These are phyloP conservation scores for Fusarium nygamai DNA, from an alignment of 2,329 filamentous ascomycete species.

Conservation along the genomic window DNA sequence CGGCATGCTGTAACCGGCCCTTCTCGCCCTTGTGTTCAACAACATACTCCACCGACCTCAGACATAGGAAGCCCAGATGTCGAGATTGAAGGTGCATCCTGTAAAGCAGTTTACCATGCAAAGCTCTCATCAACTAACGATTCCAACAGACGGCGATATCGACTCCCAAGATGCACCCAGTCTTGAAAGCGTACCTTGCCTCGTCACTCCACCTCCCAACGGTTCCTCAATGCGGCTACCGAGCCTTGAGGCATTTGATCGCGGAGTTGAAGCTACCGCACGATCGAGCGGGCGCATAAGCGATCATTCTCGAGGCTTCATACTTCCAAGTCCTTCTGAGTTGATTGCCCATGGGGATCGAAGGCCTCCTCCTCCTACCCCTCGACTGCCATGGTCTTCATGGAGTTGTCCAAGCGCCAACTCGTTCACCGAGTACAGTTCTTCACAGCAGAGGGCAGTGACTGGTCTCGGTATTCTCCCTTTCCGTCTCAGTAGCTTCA, in stretches of 20 bases:
- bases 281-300: not conserved
- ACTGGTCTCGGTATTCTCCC: not conserved
- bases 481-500: not conserved
- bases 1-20: not conserved
- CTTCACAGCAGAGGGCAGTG: not conserved
- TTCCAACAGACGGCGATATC: not conserved
- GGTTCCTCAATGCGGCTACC: not conserved
- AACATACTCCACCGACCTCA: not conserved
- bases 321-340: not conserved
- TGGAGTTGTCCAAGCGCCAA: too few relatives aligned
- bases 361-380: not conserved
- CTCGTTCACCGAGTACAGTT: not conserved
- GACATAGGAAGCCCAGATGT: not conserved
- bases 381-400: not conserved
- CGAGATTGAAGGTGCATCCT: not conserved
- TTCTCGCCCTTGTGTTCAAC: not conserved
- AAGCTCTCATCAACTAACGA: not conserved
- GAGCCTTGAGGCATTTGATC: not conserved
- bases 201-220: not conserved
- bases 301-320: not conserved
- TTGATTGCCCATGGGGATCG: conserved; percentile 41
- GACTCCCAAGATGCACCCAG: not conserved
- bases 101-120: not conserved
- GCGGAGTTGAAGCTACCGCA: not conserved
- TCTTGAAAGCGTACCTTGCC: not conserved